Evolutionary conservation across 805 yeast species (phyloP).

Genomic region (Pichia insulana): DNA sequence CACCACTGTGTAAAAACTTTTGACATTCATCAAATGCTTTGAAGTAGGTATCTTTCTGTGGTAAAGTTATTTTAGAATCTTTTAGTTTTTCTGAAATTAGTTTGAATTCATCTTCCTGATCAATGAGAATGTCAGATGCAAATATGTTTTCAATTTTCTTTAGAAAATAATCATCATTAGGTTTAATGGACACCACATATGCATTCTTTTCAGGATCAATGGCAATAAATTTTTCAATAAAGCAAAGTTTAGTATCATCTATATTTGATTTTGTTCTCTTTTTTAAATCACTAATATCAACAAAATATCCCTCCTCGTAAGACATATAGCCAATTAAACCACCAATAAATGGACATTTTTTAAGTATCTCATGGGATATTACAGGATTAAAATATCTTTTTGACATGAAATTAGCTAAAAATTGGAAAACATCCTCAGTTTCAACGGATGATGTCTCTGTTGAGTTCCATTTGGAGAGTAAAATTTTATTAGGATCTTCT

Average conservation of each 20-base stretch:
- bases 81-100: conserved; percentile 4
- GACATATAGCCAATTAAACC: conserved; percentile 82
- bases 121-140: background rate
- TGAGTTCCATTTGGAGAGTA: conserved; percentile 24
- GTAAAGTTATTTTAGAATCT: conserved; percentile 32
- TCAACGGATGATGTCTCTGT: background rate
- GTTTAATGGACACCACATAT: conserved; percentile 44
- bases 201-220: conserved; percentile 40
- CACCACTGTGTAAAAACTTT: conserved; percentile 62
- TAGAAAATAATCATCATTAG: conserved; percentile 33
- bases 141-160: background rate
- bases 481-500: conserved; percentile 27
- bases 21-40: conserved; percentile 56
- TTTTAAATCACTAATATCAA: conserved; percentile 27
- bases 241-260: conserved; percentile 73
- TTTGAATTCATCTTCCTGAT: background rate
- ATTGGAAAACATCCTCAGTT: conserved; percentile 41
- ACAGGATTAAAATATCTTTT: conserved; percentile 24
- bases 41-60: conserved; percentile 46
- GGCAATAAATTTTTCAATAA: conserved; percentile 55
- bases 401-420: conserved; percentile 41
- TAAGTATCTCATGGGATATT: conserved; percentile 22
- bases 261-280: conserved; percentile 33
- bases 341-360: conserved; percentile 71
- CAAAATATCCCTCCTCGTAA: conserved; percentile 73